Conservation (phyloP, 2,329 filamentous ascomycete genomes). For the Massarina eburnea region DNA sequence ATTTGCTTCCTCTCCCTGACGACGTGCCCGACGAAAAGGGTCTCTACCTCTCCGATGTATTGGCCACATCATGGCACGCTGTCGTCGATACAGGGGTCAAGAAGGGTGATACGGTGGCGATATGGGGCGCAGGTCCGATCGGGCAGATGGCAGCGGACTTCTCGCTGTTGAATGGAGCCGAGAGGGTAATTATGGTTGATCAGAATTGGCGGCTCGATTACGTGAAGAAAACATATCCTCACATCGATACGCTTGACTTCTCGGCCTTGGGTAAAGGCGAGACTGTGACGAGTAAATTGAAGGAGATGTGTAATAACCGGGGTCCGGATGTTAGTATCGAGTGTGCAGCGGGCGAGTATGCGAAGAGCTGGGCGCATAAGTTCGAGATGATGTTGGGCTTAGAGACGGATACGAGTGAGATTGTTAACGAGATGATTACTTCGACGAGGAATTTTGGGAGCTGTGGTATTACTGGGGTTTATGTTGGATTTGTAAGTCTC, state of each 20-base stretch:
- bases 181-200: constrained; percentile 77
- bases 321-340: constrained; percentile 78
- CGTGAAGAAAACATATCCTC: constrained; percentile 64
- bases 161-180: constrained; percentile 70
- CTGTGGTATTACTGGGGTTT: constrained; percentile 74
- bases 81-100: constrained; percentile 85
- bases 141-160: constrained; percentile 75
- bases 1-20: constrained; percentile 76
- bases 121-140: constrained; percentile 86
- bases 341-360: constrained; percentile 64
- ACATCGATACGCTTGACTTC: constrained; percentile 72
- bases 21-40: constrained; percentile 82
- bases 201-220: constrained; percentile 70
- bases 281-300: constrained; percentile 71
- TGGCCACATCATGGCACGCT: constrained; percentile 77
- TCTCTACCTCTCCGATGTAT: constrained; percentile 78
- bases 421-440: constrained; percentile 78
- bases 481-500: constrained; percentile 59
- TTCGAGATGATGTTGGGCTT: constrained; percentile 64
- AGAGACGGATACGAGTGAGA: constrained; percentile 83
- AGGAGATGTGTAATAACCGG: constrained; percentile 67
- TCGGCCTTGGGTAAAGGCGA: constrained; percentile 61
- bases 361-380: constrained; percentile 63
- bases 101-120: constrained; percentile 72
- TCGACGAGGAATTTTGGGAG: constrained; percentile 72